phyloP scores from a whole-genome alignment of 2,329 filamentous ascomycete species.

The Xylariaceae sp. region DNA sequence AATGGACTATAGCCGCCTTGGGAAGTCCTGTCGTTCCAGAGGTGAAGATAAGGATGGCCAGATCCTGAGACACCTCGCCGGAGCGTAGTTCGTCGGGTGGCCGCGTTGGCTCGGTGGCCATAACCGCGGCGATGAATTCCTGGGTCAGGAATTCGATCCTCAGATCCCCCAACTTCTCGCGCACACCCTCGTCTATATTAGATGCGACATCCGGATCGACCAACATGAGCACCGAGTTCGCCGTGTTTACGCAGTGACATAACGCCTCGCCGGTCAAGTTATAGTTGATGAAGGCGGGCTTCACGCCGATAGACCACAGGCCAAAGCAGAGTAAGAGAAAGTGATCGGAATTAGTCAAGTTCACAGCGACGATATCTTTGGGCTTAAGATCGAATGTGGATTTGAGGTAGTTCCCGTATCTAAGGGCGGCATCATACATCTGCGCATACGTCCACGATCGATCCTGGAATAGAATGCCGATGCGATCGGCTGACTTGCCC shows the following conservation, averaged over 20 bases:
- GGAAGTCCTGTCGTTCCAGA: slow-evolving; percentile 81
- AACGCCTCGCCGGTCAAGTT: slow-evolving; percentile 69
- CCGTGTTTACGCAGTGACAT: slow-evolving; percentile 66
- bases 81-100: slow-evolving; percentile 53
- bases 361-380: slow-evolving; percentile 71
- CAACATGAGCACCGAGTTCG: slow-evolving; percentile 61
- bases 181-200: slow-evolving; percentile 55
- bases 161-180: slow-evolving; percentile 43
- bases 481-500: slow-evolving; percentile 43
- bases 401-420: slow-evolving; percentile 72
- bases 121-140: slow-evolving; percentile 51
- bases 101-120: slow-evolving; percentile 47
- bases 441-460: slow-evolving; percentile 68
- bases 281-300: slow-evolving; percentile 84
- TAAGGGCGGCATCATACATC: slow-evolving; percentile 63
- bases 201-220: slow-evolving; percentile 58
- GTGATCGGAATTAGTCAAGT: slow-evolving; percentile 75
- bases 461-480: slow-evolving; percentile 65
- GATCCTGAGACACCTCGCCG: slow-evolving; percentile 47
- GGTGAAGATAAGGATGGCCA: slow-evolving; percentile 76
- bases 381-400: slow-evolving; percentile 57
- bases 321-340: slow-evolving; percentile 73
- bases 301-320: slow-evolving; percentile 76
- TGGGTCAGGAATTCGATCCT: slow-evolving; percentile 58
- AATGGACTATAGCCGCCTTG: slow-evolving; percentile 72